Conservation (phyloP, 1,139 yeast genomes). For the Debaryomycetaceae sp. region DNA sequence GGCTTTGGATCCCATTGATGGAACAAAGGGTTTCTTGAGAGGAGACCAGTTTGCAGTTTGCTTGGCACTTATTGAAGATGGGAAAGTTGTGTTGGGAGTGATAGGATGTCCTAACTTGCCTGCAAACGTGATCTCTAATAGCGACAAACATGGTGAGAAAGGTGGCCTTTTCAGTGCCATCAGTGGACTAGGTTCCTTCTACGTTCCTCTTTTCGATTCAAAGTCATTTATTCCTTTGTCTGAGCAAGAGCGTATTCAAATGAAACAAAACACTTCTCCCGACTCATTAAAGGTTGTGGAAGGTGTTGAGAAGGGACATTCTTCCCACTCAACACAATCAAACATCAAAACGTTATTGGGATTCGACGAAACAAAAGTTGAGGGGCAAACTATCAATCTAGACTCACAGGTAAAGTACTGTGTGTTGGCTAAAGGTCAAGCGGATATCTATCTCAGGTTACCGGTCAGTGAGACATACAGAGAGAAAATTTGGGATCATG, state of each 20-base stretch:
- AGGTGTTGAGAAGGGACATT: conserved; percentile 96
- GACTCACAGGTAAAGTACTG: conserved; percentile 98
- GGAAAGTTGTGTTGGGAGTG: conserved; percentile 81
- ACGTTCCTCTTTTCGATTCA: conserved; percentile 38
- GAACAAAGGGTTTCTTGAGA: conserved; percentile 93
- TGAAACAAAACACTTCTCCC: conserved; percentile 44
- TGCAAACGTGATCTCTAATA: conserved; percentile 41
- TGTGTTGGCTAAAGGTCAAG: conserved; percentile 84
- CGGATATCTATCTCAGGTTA: conserved; percentile 84
- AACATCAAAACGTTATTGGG: conserved; percentile 64
- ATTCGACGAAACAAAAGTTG: conserved; percentile 38
- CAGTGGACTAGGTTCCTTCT: conserved; percentile 69
- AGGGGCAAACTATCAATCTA: conserved; percentile 56
- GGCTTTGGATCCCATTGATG: conserved; percentile 98
- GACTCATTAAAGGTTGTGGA: conserved; percentile 71
- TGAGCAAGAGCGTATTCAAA: conserved; percentile 32
- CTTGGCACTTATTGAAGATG: conserved; percentile 81
- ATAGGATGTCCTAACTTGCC: conserved; percentile 95
- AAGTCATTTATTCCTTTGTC: conserved; percentile 34
- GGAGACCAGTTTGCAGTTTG: conserved; percentile 98
- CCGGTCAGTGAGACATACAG: conserved; percentile 75
- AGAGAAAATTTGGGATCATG: conserved; percentile 99
- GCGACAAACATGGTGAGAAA: conserved; percentile 31
- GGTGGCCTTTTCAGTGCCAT: conserved; percentile 82
- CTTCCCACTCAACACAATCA: conserved; percentile 86